Percentiles rank a stretch among this genome's conserved stretches.
Conservation (phyloP, 495 filamentous ascomycete species). For the Cetradonia linearis region DNA sequence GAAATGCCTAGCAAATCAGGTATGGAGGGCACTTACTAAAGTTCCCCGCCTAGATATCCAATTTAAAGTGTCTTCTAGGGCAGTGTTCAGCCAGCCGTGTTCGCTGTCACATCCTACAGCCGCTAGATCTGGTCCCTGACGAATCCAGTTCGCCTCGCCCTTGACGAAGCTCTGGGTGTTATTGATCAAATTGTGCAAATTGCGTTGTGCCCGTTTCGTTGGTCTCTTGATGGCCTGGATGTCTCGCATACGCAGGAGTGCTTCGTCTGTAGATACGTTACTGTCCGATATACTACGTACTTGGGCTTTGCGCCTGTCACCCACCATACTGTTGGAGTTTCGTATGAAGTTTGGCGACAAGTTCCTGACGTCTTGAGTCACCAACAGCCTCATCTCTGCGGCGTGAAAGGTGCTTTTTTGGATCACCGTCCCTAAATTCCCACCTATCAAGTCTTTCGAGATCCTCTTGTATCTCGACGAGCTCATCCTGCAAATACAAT, state of each 20-base stretch:
- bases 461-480: constrained; percentile 29
- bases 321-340: constrained; percentile 60
- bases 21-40: constrained; percentile 1
- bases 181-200: not conserved
- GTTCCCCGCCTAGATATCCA: not conserved
- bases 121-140: constrained; percentile 14
- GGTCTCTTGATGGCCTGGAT: constrained; percentile 17
- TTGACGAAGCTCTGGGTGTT: not conserved
- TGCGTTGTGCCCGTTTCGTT: constrained; percentile 6
- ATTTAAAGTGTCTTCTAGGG: constrained; percentile 7
- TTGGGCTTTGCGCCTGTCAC: constrained; percentile 18
- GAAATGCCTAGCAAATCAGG: not conserved
- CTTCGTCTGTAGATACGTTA: constrained; percentile 1
- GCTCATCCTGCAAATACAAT: constrained; percentile 31
- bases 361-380: constrained; percentile 38
- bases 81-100: constrained; percentile 15
- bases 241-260: not conserved
- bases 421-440: constrained; percentile 8
- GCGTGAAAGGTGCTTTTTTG: constrained; percentile 13
- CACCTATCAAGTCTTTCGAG: constrained; percentile 27
- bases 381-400: constrained; percentile 8
- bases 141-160: constrained; percentile 9
- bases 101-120: constrained; percentile 12
- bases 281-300: not conserved
- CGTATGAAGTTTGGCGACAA: constrained; percentile 49